These are phyloP conservation scores for Penicillium verhagenii DNA, from an alignment of 495 filamentous ascomycete genomes.

Conservation along the genomic window DNA sequence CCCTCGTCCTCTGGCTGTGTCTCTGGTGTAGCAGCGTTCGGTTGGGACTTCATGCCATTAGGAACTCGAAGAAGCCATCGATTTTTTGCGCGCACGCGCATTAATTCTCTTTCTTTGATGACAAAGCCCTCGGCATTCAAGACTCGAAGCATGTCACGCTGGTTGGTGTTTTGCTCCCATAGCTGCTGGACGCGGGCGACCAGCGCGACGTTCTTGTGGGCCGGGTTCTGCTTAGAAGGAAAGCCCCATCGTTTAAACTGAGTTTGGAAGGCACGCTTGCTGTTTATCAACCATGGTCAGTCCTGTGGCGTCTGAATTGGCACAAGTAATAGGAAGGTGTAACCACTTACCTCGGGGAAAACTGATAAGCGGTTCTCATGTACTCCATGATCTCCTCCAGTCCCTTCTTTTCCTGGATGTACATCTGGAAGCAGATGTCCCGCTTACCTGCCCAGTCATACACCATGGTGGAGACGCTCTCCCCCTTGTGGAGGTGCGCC, in stretches of 20 bases:
- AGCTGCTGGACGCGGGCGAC: slow-evolving; percentile 68
- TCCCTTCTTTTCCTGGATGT: slow-evolving; percentile 68
- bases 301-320: neutral
- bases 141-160: slow-evolving; percentile 69
- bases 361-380: slow-evolving; percentile 58
- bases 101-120: slow-evolving; percentile 67
- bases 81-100: slow-evolving; percentile 63
- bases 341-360: slow-evolving; percentile 58
- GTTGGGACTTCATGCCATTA: slow-evolving; percentile 52
- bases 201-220: slow-evolving; percentile 63
- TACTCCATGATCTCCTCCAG: slow-evolving; percentile 67
- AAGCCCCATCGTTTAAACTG: slow-evolving; percentile 79
- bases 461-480: slow-evolving; percentile 51
- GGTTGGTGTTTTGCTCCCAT: slow-evolving; percentile 69
- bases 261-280: slow-evolving; percentile 70
- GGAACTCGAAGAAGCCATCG: slow-evolving; percentile 61
- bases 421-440: slow-evolving; percentile 67
- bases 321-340: neutral
- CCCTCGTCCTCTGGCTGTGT: slow-evolving; percentile 40
- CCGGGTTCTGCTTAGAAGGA: slow-evolving; percentile 67
- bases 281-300: slow-evolving; percentile 26
- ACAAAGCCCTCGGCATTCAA: slow-evolving; percentile 69
- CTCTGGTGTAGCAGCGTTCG: slow-evolving; percentile 15
- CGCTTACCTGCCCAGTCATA: slow-evolving; percentile 75
- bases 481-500: slow-evolving; percentile 29